Percentiles rank a stretch among this genome's conserved stretches.
Evolutionary conservation across 208 protist genomes (phyloP).

Genomic region (Porcisia hertigi): DNA sequence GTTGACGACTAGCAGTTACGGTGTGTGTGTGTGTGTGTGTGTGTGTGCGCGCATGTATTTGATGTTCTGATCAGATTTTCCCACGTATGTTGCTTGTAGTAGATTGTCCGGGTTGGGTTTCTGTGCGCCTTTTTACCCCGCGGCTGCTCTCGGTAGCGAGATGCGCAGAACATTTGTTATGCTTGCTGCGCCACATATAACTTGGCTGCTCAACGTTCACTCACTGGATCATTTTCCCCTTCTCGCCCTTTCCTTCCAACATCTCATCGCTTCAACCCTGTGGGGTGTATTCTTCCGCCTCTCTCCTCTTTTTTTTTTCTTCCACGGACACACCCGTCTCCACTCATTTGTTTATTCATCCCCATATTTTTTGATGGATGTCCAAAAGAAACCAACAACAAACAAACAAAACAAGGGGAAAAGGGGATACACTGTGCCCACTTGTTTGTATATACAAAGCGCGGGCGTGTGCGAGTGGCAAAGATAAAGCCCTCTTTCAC

Average conservation of each 20-base stretch:
- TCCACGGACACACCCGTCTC: too few relatives aligned
- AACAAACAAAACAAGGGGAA: too few relatives aligned
- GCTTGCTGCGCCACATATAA: not conserved
- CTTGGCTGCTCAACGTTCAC: not conserved
- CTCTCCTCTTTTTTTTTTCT: not conserved
- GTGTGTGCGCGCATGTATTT: not conserved
- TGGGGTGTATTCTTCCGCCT: not conserved
- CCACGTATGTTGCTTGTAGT: not conserved
- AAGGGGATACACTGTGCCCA: too few relatives aligned
- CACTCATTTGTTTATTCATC: too few relatives aligned
- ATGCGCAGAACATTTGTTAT: not conserved
- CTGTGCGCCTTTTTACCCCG: not conserved
- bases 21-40: not conserved
- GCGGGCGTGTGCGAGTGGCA: too few relatives aligned
- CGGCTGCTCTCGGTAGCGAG: not conserved
- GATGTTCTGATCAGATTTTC: not conserved
- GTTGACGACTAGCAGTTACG: too few relatives aligned
- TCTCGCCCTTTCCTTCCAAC: not conserved
- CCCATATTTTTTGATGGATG: too few relatives aligned
- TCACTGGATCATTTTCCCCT: not conserved
- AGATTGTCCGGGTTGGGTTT: too few relatives aligned
- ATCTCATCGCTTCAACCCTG: not conserved
- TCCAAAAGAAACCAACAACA: too few relatives aligned
- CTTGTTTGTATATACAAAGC: too few relatives aligned
- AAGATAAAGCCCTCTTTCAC: too few relatives aligned